Evolutionary conservation across 768 basidiomycete species (phyloP).

Genomic region (Lepiota subincarnata): DNA sequence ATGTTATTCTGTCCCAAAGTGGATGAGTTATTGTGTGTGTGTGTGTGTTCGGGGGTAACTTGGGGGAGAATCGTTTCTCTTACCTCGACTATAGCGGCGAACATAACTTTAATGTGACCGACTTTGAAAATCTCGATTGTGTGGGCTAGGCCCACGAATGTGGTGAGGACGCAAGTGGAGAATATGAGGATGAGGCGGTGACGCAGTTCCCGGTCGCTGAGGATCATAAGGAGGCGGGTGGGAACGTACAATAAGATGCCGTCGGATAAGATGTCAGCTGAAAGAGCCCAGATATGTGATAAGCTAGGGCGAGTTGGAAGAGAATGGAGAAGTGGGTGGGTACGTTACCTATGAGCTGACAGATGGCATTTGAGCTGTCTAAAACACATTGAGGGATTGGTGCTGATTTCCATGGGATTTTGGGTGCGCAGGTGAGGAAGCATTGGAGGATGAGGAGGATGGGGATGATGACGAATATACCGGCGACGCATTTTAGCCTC

Average conservation of each 20-base stretch:
- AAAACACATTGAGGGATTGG: not conserved
- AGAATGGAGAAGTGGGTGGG: not conserved
- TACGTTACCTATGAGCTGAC: slow-evolving; percentile 5
- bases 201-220: slow-evolving; percentile 35
- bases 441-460: slow-evolving; percentile 39
- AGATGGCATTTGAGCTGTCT: slow-evolving; percentile 2
- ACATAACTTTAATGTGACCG: not conserved
- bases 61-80: not conserved
- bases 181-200: slow-evolving; percentile 47
- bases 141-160: slow-evolving; percentile 41
- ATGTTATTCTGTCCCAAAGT: slow-evolving; percentile 24
- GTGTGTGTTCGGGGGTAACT: not conserved
- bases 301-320: no score
- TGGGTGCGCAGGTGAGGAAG: slow-evolving; percentile 39
- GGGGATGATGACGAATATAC: slow-evolving; percentile 25
- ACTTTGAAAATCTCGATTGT: slow-evolving; percentile 33
- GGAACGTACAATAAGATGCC: slow-evolving; percentile 42
- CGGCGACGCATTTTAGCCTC: slow-evolving; percentile 22
- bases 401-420: slow-evolving; percentile 9
- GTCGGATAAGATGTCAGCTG: slow-evolving; percentile 30
- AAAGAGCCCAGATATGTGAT: not conserved
- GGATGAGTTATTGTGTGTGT: no score
- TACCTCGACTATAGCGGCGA: slow-evolving; percentile 9
- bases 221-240: slow-evolving; percentile 37
- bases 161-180: slow-evolving; percentile 49